Base-by-base conservation (phyloP, 1,284 basidiomycete species). In the Fomitopsis betulina region DNA sequence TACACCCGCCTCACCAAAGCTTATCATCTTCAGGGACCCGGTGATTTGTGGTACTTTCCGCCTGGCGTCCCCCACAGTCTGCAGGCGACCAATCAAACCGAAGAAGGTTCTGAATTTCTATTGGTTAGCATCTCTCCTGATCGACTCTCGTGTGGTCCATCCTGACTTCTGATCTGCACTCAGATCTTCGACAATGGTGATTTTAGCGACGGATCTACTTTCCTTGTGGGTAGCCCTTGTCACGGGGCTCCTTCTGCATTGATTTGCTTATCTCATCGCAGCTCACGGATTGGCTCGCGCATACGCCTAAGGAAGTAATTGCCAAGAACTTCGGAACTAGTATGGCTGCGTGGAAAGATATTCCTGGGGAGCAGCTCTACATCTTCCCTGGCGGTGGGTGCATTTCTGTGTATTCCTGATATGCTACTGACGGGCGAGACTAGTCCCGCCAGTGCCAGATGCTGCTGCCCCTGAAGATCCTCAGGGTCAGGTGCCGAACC, bases 121-220 rank as follows among this genome's bases (percentile, higher is more conserved):
- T 37, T 37, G 35, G 35, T 37, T 37, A 37, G 35, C 60, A 12
- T 21, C n/a, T 50, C 7, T 21, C 15, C 51, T 27, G 37, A 9
- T 45, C 19, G 27, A 17, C n/a, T 32, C 53, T 23, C 38, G 8
- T 2, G 35, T 37, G 35, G 12, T 37, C 35, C 35, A 12, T 9
- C 35, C 35, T 37, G 8, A 37, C 13, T 9, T 12, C 35, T 37
- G 8, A 37, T 37, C 35, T 37, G 13, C 13, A 12, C 8, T 8
- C 60, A 86, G 84, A 77, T 87, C 10, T 88, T 89, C 63, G 82
- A 85, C 66, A 74, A 80, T 57, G 87, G 88, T 19, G 72, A 72
- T 27, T 90, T 90, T 70, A 82, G 78, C 69, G 86, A 88, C 68
- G 84, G 87, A 67, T 75, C 74, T 2, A 89, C 87, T 0, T 89